Conservation (phyloP, 306 rosid genomes). For the Inga laurina region DNA sequence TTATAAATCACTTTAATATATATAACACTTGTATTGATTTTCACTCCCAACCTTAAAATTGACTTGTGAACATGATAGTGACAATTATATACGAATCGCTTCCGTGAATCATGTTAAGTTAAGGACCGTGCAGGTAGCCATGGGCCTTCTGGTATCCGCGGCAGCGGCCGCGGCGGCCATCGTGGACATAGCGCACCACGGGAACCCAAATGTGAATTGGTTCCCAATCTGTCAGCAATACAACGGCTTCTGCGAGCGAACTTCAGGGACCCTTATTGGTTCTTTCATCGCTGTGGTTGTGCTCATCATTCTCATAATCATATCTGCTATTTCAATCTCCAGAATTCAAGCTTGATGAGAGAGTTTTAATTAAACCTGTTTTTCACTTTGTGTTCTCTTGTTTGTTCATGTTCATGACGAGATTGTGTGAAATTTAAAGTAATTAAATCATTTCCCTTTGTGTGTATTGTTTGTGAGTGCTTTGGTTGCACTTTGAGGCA, state of each 20-base stretch:
- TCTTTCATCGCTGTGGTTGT: slow-evolving; percentile 44
- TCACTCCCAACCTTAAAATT: no score
- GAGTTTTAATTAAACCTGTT: not conserved
- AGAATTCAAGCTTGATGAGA: slow-evolving; percentile 26
- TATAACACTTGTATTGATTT: no score
- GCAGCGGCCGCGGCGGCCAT: slow-evolving; percentile 59
- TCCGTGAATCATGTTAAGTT: no score
- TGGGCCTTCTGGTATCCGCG: slow-evolving; percentile 47
- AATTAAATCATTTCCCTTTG: not conserved
- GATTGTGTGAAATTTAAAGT: not conserved
- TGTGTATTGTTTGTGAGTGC: not conserved
- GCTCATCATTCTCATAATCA: slow-evolving; percentile 44
- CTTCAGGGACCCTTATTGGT: slow-evolving; percentile 59
- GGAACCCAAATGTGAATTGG: slow-evolving; percentile 56
- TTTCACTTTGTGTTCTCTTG: not conserved
- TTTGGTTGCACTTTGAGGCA: not conserved
- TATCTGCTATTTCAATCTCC: slow-evolving; percentile 46
- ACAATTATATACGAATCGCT: no score
- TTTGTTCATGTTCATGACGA: not conserved
- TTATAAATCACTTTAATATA: no score
- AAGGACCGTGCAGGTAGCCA: slow-evolving; percentile 17
- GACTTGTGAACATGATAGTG: no score
- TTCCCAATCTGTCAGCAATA: slow-evolving; percentile 55
- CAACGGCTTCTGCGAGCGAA: slow-evolving; percentile 47
- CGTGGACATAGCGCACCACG: slow-evolving; percentile 53